A percentile compares a stretch with the other conserved stretches of the same genome.
Conservation (phyloP, 805 yeast species). For the Candida manassasensis region DNA sequence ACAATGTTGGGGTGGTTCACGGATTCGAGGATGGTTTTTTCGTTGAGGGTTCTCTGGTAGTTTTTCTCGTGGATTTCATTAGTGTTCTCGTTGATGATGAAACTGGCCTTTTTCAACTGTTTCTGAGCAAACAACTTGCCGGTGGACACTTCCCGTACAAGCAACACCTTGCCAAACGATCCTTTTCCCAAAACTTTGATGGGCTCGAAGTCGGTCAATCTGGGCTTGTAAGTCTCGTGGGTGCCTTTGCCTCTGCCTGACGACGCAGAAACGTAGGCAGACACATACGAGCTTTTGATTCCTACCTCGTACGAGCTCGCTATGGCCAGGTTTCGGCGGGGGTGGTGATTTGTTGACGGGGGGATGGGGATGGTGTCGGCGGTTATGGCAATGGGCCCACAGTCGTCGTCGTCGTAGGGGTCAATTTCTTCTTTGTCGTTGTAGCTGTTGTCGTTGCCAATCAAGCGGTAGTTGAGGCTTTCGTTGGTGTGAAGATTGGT, state of each 20-base stretch:
- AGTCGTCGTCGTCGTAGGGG: background rate
- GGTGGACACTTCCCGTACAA: slow-evolving; percentile 34
- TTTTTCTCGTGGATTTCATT: slow-evolving; percentile 29
- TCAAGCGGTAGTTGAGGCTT: slow-evolving; percentile 18
- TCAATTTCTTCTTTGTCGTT: background rate
- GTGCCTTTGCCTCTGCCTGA: too few relatives aligned
- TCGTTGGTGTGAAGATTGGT: too few relatives aligned
- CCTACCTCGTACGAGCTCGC: slow-evolving; percentile 34
- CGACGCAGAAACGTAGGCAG: slow-evolving; percentile 6
- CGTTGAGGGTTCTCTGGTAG: slow-evolving; percentile 37
- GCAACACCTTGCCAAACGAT: slow-evolving; percentile 39
- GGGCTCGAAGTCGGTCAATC: slow-evolving; percentile 36
- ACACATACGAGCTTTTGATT: slow-evolving; percentile 26
- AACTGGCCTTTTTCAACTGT: slow-evolving; percentile 36
- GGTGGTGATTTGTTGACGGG: slow-evolving; percentile 1
- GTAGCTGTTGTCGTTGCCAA: background rate
- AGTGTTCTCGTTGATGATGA: slow-evolving; percentile 28
- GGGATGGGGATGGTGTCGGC: slow-evolving; percentile 2
- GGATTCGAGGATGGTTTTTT: slow-evolving; percentile 35
- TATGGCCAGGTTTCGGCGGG: slow-evolving; percentile 19
- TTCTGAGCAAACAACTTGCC: slow-evolving; percentile 41
- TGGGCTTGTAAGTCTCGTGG: slow-evolving; percentile 18
- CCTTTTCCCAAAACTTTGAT: slow-evolving; percentile 42
- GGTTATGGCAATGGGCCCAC: background rate
- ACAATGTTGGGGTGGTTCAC: slow-evolving; percentile 43